Conservation (phyloP, 495 filamentous ascomycete species). For the Penicillium bovifimosum region DNA sequence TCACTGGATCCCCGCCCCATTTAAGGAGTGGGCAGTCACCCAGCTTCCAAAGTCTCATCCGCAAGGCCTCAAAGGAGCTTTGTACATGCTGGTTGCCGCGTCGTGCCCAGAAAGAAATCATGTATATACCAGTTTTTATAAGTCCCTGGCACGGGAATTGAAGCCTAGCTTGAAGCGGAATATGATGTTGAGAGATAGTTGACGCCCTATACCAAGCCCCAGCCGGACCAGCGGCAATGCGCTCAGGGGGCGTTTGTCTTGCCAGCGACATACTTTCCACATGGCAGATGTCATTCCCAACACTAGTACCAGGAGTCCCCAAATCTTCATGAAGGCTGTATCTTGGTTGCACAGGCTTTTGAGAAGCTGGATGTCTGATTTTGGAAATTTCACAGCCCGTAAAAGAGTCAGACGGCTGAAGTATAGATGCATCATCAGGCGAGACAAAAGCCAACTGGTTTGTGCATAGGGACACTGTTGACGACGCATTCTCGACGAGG, state of each 20-base stretch:
- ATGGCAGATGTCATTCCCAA: too few species aligned
- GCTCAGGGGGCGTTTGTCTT: background rate
- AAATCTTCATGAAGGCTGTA: conserved; percentile 5
- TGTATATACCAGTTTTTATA: too few species aligned
- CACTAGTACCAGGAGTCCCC: too few species aligned
- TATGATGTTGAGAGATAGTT: background rate
- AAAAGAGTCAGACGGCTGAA: too few species aligned
- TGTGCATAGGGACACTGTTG: too few species aligned
- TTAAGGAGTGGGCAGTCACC: background rate
- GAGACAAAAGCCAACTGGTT: too few species aligned
- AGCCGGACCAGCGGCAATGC: background rate
- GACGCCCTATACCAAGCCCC: background rate
- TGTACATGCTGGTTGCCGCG: background rate
- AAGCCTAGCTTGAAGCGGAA: background rate
- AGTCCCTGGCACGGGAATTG: too few species aligned
- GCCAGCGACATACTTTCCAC: conserved; percentile 1
- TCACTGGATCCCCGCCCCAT: background rate
- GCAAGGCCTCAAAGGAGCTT: background rate
- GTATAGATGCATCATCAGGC: too few species aligned
- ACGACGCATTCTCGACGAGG: conserved; percentile 3
- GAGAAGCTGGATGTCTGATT: conserved; percentile 7
- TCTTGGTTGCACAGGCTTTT: conserved; percentile 4
- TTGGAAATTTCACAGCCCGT: too few species aligned
- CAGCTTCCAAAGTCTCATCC: background rate
- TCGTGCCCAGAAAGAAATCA: background rate